Percentiles rank a stretch among this genome's conserved stretches.
phyloP scores from a whole-genome alignment of 306 rosid genomes.

The Acacia confusa region DNA sequence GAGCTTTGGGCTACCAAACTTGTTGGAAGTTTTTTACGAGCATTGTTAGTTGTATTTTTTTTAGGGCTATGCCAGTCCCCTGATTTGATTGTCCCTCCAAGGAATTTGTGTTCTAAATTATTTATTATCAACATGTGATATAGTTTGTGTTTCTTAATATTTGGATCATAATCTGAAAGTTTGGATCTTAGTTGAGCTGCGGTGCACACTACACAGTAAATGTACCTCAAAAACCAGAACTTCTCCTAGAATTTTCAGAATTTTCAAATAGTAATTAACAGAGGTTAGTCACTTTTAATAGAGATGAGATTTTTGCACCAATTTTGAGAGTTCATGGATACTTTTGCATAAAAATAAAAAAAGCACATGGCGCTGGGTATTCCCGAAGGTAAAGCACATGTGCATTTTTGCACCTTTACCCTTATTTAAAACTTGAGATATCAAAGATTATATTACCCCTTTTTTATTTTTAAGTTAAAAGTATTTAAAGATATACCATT shows the following conservation, averaged over 20 bases:
- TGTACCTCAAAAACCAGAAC: not conserved
- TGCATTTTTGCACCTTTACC: too few species aligned
- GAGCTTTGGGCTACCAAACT: slow-evolving; percentile 35
- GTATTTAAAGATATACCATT: too few species aligned
- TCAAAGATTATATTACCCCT: too few species aligned
- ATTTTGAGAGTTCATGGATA: too few species aligned
- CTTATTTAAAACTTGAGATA: too few species aligned
- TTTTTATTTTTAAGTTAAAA: too few species aligned
- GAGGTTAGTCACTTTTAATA: too few species aligned
- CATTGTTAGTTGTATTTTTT: slow-evolving; percentile 19
- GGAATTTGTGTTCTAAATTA: slow-evolving; percentile 24
- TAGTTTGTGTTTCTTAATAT: not conserved
- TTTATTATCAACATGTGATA: slow-evolving; percentile 30
- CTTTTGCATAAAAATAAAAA: too few species aligned
- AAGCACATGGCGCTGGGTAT: too few species aligned
- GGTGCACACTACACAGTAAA: not conserved
- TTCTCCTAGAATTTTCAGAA: not conserved
- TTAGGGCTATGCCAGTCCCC: slow-evolving; percentile 22
- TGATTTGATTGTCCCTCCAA: slow-evolving; percentile 6
- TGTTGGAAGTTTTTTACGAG: slow-evolving; percentile 35
- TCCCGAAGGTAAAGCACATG: too few species aligned
- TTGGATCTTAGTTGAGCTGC: not conserved
- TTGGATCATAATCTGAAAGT: not conserved
- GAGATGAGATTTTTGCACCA: too few species aligned
- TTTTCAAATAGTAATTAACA: too few species aligned